Conservation (phyloP, 768 basidiomycete species). For the Pisolithus sp. region DNA sequence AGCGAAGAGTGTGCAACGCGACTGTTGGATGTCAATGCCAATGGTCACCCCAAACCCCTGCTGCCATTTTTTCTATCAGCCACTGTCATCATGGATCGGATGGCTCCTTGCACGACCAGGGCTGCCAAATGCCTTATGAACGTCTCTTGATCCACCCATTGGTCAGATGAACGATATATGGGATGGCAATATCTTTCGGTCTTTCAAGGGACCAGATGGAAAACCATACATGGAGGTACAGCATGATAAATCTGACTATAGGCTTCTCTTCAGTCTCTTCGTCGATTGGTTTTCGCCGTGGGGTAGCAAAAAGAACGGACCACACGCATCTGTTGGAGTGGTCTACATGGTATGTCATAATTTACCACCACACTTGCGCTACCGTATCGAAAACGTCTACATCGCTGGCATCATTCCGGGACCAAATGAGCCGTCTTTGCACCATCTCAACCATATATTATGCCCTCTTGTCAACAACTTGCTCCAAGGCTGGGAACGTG, state of each 20-base stretch:
- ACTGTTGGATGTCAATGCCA: not conserved
- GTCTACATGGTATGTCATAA: slow-evolving; percentile 33
- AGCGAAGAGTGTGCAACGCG: slow-evolving; percentile 7
- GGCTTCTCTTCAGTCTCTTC: slow-evolving; percentile 25
- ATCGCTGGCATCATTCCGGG: slow-evolving; percentile 15
- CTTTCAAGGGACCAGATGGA: slow-evolving; percentile 24
- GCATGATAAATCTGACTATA: slow-evolving; percentile 10
- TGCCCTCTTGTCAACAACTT: slow-evolving; percentile 33
- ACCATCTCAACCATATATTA: slow-evolving; percentile 34
- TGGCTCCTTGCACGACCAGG: slow-evolving; percentile 20
- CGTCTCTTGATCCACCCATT: not conserved
- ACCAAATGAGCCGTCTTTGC: slow-evolving; percentile 20
- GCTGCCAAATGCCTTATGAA: slow-evolving; percentile 5
- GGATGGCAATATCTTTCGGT: slow-evolving; percentile 17
- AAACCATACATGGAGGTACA: slow-evolving; percentile 13
- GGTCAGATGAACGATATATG: slow-evolving; percentile 18
- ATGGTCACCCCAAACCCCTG: not conserved
- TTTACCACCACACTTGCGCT: slow-evolving; percentile 15
- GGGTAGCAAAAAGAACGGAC: slow-evolving; percentile 27
- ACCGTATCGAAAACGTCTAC: slow-evolving; percentile 32
- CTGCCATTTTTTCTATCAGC: slow-evolving; percentile 21
- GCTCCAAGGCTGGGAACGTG: slow-evolving; percentile 25
- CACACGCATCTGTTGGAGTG: slow-evolving; percentile 16
- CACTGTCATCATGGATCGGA: slow-evolving; percentile 22
- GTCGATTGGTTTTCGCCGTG: slow-evolving; percentile 35